phyloP scores from a whole-genome alignment of 352 stramenopile species.

The Pilasporangium apinafurcum region DNA sequence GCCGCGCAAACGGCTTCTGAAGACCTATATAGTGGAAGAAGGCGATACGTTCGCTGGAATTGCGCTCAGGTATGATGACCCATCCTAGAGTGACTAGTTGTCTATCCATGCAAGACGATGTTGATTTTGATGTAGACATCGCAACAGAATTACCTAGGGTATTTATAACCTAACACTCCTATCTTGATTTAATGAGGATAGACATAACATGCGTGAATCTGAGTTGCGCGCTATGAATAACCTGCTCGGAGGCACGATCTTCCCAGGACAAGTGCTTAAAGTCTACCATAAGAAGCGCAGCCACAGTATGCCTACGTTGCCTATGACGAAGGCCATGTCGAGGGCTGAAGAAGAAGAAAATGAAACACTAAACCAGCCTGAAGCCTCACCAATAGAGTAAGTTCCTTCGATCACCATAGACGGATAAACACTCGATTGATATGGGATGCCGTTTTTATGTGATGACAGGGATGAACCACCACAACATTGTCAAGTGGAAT shows the following conservation, averaged over 20 bases:
- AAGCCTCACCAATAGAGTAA: slow-evolving; percentile 6
- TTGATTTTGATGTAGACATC: too few species aligned
- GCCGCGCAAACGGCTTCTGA: slow-evolving; percentile 7
- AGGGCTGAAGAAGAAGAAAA: not conserved
- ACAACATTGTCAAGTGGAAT: slow-evolving; percentile 4
- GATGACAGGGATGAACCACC: too few species aligned
- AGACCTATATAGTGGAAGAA: slow-evolving; percentile 29
- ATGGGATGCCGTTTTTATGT: too few species aligned
- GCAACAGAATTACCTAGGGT: too few species aligned
- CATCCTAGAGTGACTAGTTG: too few species aligned
- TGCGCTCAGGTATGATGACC: slow-evolving; percentile 25
- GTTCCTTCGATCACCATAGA: not conserved
- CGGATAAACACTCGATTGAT: too few species aligned
- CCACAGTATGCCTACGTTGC: slow-evolving; percentile 26
- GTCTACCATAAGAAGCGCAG: slow-evolving; percentile 38
- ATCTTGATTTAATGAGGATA: too few species aligned
- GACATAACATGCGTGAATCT: slow-evolving; percentile 37
- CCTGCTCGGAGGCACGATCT: slow-evolving; percentile 29
- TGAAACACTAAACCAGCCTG: slow-evolving; percentile 4
- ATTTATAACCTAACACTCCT: too few species aligned
- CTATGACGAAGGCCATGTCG: slow-evolving; percentile 2
- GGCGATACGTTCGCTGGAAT: slow-evolving; percentile 40
- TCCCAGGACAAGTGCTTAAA: slow-evolving; percentile 28
- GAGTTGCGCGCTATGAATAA: slow-evolving; percentile 54
- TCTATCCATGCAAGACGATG: too few species aligned